Base-by-base conservation (phyloP, 1,284 basidiomycete genomes). In the Cryptococcus sp. region DNA sequence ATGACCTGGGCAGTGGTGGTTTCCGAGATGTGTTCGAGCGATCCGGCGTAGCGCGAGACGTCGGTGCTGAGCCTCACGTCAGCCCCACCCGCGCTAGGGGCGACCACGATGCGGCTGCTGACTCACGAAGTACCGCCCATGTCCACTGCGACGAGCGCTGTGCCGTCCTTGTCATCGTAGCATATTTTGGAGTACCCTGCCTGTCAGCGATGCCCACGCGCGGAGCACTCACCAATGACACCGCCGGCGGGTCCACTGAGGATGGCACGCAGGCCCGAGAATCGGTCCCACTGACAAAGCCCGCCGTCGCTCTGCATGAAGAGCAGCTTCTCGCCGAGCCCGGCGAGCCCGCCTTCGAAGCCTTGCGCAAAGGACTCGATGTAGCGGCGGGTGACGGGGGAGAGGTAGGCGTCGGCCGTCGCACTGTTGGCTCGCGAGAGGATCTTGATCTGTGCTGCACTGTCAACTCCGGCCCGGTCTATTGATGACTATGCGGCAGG, bases 1-100 rank as follows among this genome's bases (percentile, higher is more conserved):
- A 62, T 67, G 23, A 69, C 64, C 55, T 90, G 90, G 0, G 92
- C 92, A 0, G 92, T 91, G 0, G 89, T 91, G 0, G 92, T 91
- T 60, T 75, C 71, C 20, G 67, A 68, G 3, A 75, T 66, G 40
- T 69, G 66, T 50, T 73, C 71, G n/a, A 69, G 57, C 53, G 67
- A 64, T 12, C 69, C 69, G 15, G 54, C 67, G 51, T 55, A 71
- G 20, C 69, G 49, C 2, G 88, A 91, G 0, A 96, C 91, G 38
- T 69, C 67, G 13, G 57, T 59, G 5, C 28, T 33, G 9, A n/a
- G n/a, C n/a, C n/a, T n/a, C n/a, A n/a, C n/a, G n/a, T n/a, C n/a
- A n/a, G n/a, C n/a, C n/a, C n/a, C n/a, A n/a, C n/a, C n/a, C n/a
- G n/a, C n/a, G n/a, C n/a, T n/a, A n/a, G n/a, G n/a, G n/a, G n/a